phyloP scores from a whole-genome alignment of 2,329 filamentous ascomycete species.

The Sclerotinia spermophila region DNA sequence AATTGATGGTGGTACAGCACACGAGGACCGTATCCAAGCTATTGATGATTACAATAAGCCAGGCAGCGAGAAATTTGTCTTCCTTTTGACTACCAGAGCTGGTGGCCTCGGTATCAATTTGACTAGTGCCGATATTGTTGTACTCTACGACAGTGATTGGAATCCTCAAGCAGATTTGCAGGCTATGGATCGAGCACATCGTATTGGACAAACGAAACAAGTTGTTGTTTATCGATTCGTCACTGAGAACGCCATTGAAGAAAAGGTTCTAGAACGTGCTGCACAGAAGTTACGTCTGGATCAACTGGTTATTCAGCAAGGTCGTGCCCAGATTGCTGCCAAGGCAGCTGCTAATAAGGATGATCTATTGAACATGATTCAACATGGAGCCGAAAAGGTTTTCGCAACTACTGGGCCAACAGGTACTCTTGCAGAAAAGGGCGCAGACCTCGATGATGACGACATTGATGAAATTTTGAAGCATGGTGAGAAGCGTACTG shows the following conservation, averaged over 20 bases:
- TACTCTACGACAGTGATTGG: constrained; percentile 98
- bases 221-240: constrained; percentile 96
- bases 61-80: constrained; percentile 93
- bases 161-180: constrained; percentile 97
- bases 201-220: constrained; percentile 98
- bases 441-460: constrained; percentile 69
- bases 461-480: constrained; percentile 87
- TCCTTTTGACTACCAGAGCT: constrained; percentile 89
- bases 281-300: constrained; percentile 95
- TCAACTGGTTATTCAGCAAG: constrained; percentile 96
- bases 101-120: constrained; percentile 96
- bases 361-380: constrained; percentile 95
- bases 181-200: constrained; percentile 97
- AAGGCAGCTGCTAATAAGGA: constrained; percentile 95
- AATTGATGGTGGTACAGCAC: constrained; percentile 93
- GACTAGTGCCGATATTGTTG: constrained; percentile 90
- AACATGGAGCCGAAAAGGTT: constrained; percentile 94
- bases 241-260: constrained; percentile 96
- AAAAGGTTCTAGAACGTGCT: constrained; percentile 94
- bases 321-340: constrained; percentile 82
- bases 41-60: constrained; percentile 99
- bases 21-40: constrained; percentile 94
- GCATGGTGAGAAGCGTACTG: constrained; percentile 83
- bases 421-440: constrained; percentile 56
- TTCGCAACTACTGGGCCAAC: constrained; percentile 71